These are phyloP conservation scores for Paspalum vaginatum DNA, from an alignment of 176 grass and related monocot genomes.

Conservation along the genomic window DNA sequence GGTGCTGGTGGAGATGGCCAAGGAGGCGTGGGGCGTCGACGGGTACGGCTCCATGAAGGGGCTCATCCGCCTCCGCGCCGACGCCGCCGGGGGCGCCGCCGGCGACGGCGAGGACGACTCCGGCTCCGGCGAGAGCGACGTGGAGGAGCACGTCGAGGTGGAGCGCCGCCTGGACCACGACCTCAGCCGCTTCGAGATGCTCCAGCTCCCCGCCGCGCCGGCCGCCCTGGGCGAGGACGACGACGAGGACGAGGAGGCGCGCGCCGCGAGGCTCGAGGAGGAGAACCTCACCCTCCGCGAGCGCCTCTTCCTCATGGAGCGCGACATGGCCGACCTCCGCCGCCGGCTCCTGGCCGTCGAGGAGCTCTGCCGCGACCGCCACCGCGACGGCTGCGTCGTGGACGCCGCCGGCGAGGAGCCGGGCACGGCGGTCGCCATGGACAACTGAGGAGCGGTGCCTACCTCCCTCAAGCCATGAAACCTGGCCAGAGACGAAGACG, in stretches of 20 bases:
- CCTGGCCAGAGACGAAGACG: too few relatives aligned
- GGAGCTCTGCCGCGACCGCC: constrained; percentile 39
- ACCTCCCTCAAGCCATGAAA: neutral
- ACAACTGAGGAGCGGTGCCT: constrained; percentile 7
- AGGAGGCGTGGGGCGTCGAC: constrained; percentile 97
- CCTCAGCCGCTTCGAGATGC: constrained; percentile 98
- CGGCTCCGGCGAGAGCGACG: constrained; percentile 88
- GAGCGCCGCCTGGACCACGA: constrained; percentile 97
- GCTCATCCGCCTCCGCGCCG: constrained; percentile 80
- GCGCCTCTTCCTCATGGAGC: constrained; percentile 83
- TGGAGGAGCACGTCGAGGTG: constrained; percentile 94
- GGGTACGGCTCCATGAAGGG: constrained; percentile 99
- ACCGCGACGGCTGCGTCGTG: constrained; percentile 46
- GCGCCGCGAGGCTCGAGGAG: constrained; percentile 68
- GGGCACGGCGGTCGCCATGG: constrained; percentile 21
- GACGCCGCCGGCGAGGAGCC: constrained; percentile 28
- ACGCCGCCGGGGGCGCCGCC: constrained; percentile 44
- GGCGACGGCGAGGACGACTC: constrained; percentile 41
- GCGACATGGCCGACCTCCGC: constrained; percentile 73
- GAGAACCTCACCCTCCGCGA: constrained; percentile 81
- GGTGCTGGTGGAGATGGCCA: constrained; percentile 96
- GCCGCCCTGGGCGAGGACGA: constrained; percentile 25
- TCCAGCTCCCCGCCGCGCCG: constrained; percentile 55
- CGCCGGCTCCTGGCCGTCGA: constrained; percentile 62
- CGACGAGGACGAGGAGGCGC: constrained; percentile 52